Evolutionary conservation across 352 stramenopile species (phyloP).

Genomic region (Phytopythium vexans): DNA sequence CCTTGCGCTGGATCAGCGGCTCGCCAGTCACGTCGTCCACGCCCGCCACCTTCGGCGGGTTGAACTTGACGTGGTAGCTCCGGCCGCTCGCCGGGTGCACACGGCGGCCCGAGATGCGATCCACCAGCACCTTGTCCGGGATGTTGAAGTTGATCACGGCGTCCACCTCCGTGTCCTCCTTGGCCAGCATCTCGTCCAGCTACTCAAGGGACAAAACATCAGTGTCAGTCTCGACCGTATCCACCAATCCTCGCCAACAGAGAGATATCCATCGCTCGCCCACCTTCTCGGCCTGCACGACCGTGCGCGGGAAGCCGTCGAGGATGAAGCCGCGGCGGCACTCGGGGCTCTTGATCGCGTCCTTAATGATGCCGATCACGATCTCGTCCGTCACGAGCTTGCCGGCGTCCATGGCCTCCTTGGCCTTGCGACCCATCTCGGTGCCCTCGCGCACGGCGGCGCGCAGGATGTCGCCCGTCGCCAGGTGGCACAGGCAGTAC

Average conservation of each 20-base stretch:
- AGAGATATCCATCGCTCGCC: not conserved
- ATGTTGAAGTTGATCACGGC: constrained; percentile 96
- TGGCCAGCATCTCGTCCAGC: constrained; percentile 94
- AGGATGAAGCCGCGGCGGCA: constrained; percentile 99
- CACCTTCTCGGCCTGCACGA: constrained; percentile 95
- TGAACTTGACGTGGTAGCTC: constrained; percentile 98
- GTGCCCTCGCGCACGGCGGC: constrained; percentile 95
- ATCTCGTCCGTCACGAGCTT: constrained; percentile 97
- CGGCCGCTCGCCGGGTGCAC: constrained; percentile 94
- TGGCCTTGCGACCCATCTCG: constrained; percentile 97
- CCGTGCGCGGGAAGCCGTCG: constrained; percentile 99
- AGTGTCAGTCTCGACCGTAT: not conserved
- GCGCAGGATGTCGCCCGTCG: constrained; percentile 99
- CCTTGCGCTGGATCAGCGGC: constrained; percentile 95
- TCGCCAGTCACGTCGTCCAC: constrained; percentile 95
- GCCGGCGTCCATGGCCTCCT: constrained; percentile 97
- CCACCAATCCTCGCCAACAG: not conserved
- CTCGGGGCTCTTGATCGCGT: constrained; percentile 96
- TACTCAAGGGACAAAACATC: constrained; percentile 11
- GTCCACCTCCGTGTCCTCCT: constrained; percentile 86
- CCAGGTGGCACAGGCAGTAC: constrained; percentile 97
- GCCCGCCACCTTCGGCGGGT: constrained; percentile 89
- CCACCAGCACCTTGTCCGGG: constrained; percentile 94
- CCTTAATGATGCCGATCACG: constrained; percentile 99
- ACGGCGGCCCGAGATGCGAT: constrained; percentile 95